Base-by-base conservation (phyloP, 495 filamentous ascomycete genomes). In the Gamarada debralockiae region DNA sequence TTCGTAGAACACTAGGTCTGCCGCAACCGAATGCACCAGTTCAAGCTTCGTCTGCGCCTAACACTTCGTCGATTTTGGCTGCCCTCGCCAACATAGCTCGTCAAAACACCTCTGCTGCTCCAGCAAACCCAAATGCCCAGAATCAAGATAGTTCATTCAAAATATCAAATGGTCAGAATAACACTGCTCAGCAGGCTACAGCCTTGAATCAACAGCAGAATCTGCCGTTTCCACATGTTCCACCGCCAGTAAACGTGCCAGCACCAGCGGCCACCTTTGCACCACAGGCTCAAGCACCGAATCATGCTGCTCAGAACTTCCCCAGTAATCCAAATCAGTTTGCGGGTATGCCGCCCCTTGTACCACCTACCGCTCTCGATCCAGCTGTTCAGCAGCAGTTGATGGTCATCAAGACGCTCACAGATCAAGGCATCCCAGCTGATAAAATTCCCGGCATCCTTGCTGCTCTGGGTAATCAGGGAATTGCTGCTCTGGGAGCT, bases 31-130 rank as follows among this genome's bases (percentile, higher is more conserved):
- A 67, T 52, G 58, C 63, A 40, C 50, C 54, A 63, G 48, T 63
- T 59, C 50, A 45, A 59, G 56, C 63, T 24, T 57, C 74, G 57
- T 70, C 79, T 13, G 15, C 61, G 14, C 23, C 74, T 52, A 80
- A 87, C 64, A 87, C 84, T 20, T 81, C 82, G 18, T 79, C 78
- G 53, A 91, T 95, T 63, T 73, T 93, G 73, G 87, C 87, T 62
- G 86, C 86, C 25, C 77, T 95, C 52, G 88, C 89, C 40, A 87
- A 87, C 59, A 90, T 95, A 74, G 88, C 88, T 33, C 87, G 90
- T 50, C 85, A 90, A 66, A 92, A 87, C 66, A 73, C 73, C 40
- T 78, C 83, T 48, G 70, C 79, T 12, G 76, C 83, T 9, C 79
- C 86, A 22, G 70, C 74, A 62, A 76, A 67, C 50, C 67, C 76